Conservation (phyloP, 164 flowering plant genomes). For the Liriodendron chinense region DNA sequence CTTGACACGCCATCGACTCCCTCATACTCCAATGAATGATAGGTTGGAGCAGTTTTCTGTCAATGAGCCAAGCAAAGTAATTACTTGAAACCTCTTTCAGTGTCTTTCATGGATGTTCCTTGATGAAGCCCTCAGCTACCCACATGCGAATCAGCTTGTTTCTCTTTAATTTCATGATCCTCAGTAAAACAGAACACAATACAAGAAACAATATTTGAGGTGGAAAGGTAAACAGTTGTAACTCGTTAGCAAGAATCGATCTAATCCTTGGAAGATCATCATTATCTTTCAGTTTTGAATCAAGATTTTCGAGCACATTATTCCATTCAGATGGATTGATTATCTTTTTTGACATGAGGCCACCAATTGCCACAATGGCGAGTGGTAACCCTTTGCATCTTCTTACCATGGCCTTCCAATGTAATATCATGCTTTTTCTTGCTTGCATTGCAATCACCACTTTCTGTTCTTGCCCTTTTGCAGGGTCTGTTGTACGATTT, state of each 20-base stretch:
- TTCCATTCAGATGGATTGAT: background rate
- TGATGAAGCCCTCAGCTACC: constrained; percentile 52
- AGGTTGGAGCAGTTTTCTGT: constrained; percentile 33
- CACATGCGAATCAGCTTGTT: constrained; percentile 43
- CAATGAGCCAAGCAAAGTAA: constrained; percentile 39
- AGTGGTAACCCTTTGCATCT: constrained; percentile 5
- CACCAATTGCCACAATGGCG: constrained; percentile 2
- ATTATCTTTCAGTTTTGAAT: background rate
- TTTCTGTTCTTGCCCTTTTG: background rate
- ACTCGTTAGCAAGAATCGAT: background rate
- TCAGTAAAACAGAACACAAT: constrained; percentile 35
- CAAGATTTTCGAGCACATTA: background rate
- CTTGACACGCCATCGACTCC: constrained; percentile 11
- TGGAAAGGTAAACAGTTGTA: background rate
- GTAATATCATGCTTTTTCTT: no score
- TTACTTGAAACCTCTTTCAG: constrained; percentile 47
- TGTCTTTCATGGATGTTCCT: constrained; percentile 23
- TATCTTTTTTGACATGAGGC: background rate
- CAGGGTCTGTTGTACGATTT: no score
- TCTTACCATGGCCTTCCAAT: background rate
- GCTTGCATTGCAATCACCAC: no score
- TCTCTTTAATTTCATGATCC: constrained; percentile 31
- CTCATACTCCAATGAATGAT: background rate
- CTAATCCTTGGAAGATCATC: background rate
- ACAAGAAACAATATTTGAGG: constrained; percentile 12